Evolutionary conservation across 148 eudicot genomes (phyloP), one percentile per base, ranked within the genome.

Genomic region (Nepenthes gracilis): DNA sequence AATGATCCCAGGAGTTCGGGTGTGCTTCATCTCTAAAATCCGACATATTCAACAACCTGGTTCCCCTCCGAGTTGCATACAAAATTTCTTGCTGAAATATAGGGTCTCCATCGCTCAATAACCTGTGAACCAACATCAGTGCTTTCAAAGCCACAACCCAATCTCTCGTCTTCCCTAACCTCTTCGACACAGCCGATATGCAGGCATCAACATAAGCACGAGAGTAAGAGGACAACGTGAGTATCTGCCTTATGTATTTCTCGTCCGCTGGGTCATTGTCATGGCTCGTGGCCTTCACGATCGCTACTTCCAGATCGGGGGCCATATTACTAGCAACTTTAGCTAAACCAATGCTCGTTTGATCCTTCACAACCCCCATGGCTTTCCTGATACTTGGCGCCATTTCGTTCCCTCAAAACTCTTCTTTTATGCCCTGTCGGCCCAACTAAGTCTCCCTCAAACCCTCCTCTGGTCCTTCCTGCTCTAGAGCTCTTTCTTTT

Each of bases 81-180:
- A 63, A 63, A 5, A 83, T 68, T 62, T 86, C 86, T 61, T 73
- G 64, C 52, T 68, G 59, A 9, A 81, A 55, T 34, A 54, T 50
- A 7, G 53, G 59, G 9, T 62, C 79, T 32, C 86, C 93, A 66
- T 77, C 75, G 54, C 52, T 12, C 37, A 78, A 36, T 33, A 86
- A 35, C 47, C 78, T 61, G 60, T 83, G 83, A 43, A 86, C 72
- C 40, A 84, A 72, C 67, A 84, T 66, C 53, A 84, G 61, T 12
- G 74, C 56, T 70, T 84, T 84, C 48, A 81, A 61, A 2, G 77
- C 89, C 66, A 84, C 89, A 66, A 77, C 68, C 85, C 85, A 84
- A 73, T 84, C 83, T 36, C 50, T 66, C 33, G 89, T 81, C 64
- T 62, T 76, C 36, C 65, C 75, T 5, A 76, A 47, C 40, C 85